Evolutionary conservation across 2,329 filamentous ascomycete genomes (phyloP).

Genomic region (Xylariaceae sp.): DNA sequence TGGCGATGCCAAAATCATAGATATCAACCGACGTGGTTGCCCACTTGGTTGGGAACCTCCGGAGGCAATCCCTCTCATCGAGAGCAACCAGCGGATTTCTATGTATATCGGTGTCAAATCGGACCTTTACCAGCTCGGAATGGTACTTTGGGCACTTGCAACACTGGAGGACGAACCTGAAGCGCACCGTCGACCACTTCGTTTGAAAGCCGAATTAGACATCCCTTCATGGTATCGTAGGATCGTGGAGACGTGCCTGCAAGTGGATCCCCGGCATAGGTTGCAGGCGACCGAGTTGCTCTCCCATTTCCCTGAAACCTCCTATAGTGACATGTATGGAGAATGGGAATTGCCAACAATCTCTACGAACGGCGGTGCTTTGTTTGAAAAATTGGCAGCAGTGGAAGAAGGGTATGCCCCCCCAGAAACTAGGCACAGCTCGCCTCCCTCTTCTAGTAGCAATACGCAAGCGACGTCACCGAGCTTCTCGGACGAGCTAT

Average conservation of each 20-base stretch:
- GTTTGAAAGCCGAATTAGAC: conserved; percentile 52
- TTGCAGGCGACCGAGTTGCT: conserved; percentile 70
- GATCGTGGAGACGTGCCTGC: conserved; percentile 73
- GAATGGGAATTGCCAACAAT: conserved; percentile 33
- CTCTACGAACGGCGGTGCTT: conserved; percentile 40
- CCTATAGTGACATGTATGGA: conserved; percentile 27
- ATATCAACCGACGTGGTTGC: conserved; percentile 96
- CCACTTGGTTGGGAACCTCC: conserved; percentile 97
- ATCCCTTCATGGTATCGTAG: conserved; percentile 76
- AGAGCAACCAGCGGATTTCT: conserved; percentile 82
- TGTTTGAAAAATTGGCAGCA: conserved; percentile 39
- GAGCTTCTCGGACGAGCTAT: conserved; percentile 39
- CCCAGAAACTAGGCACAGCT: conserved; percentile 40
- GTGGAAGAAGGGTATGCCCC: conserved; percentile 34
- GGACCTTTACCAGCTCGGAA: conserved; percentile 90
- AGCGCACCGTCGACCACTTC: conserved; percentile 65
- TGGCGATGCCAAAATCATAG: conserved; percentile 91
- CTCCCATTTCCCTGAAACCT: conserved; percentile 56
- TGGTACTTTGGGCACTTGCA: conserved; percentile 92
- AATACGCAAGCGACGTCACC: conserved; percentile 34
- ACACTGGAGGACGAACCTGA: conserved; percentile 89
- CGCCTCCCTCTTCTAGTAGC: conserved; percentile 40
- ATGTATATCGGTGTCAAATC: conserved; percentile 99
- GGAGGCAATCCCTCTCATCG: conserved; percentile 79
- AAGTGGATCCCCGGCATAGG: conserved; percentile 66